phyloP scores from a whole-genome alignment of 1,284 basidiomycete species.

The Tilletia walkeri region DNA sequence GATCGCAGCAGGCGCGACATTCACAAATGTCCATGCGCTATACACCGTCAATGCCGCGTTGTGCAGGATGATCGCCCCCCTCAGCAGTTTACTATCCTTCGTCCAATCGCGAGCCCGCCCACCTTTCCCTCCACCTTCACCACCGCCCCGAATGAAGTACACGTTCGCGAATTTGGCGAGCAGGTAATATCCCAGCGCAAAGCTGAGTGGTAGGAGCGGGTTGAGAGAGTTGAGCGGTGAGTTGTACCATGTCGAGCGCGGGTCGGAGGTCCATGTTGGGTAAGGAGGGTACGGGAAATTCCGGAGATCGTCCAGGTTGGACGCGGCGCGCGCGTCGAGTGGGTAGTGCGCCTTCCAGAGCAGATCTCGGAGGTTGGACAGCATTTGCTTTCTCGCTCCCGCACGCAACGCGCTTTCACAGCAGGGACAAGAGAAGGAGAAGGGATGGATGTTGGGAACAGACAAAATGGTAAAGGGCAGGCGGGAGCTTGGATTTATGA shows the following conservation, averaged over 20 bases:
- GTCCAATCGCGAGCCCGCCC: constrained; percentile 33
- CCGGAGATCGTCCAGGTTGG: background rate
- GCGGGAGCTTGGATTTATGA: too few relatives aligned
- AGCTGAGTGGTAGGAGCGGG: constrained; percentile 31
- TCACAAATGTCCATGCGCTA: constrained; percentile 37
- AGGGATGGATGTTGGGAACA: too few relatives aligned
- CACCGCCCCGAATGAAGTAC: constrained; percentile 20
- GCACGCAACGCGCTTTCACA: too few relatives aligned
- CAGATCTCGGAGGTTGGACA: background rate
- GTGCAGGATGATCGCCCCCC: constrained; percentile 38
- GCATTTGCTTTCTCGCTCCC: too few relatives aligned
- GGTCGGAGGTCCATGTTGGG: constrained; percentile 5
- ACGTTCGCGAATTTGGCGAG: constrained; percentile 36
- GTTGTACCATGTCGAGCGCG: constrained; percentile 2
- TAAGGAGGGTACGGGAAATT: constrained; percentile 17
- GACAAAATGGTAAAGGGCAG: too few relatives aligned
- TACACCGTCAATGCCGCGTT: constrained; percentile 43
- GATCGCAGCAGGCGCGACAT: constrained; percentile 35
- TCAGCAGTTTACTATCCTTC: constrained; percentile 27
- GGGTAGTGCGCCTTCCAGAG: constrained; percentile 15
- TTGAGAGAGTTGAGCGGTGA: constrained; percentile 23
- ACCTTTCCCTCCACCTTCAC: background rate
- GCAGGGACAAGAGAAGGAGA: too few relatives aligned
- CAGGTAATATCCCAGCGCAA: constrained; percentile 44
- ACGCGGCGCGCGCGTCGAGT: background rate